These are phyloP conservation scores for Lablab purpureus DNA, from an alignment of 306 rosid species.

Conservation along the genomic window DNA sequence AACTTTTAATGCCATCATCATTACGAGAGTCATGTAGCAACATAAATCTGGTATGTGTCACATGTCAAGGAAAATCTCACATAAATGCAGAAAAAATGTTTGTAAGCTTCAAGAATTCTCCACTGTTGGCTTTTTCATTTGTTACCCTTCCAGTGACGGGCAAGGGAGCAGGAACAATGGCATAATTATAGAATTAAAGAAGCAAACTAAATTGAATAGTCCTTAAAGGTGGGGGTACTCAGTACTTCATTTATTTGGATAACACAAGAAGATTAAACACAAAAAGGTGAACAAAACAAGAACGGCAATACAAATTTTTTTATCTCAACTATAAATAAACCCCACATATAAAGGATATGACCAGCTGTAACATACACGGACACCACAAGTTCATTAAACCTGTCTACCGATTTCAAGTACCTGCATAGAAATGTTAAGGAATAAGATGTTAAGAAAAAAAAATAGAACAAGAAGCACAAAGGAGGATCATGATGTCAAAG, in stretches of 20 bases:
- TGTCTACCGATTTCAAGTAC: conserved; percentile 93
- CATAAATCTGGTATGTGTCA: conserved; percentile 87
- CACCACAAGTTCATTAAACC: conserved; percentile 90
- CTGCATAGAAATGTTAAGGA: conserved; percentile 59
- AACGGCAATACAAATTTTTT: not conserved
- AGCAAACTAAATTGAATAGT: not conserved
- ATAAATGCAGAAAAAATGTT: not conserved
- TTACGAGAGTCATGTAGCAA: conserved; percentile 95
- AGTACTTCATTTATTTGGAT: conserved; percentile 8
- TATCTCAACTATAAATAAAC: conserved; percentile 25
- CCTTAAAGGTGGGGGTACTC: conserved; percentile 30
- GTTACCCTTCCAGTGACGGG: conserved; percentile 11
- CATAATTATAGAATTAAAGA: conserved; percentile 13
- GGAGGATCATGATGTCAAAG: not conserved
- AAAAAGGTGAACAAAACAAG: not conserved
- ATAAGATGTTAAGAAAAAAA: conserved; percentile 26
- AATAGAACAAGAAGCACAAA: conserved; percentile 18
- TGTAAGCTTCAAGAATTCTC: conserved; percentile 29
- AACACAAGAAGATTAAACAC: conserved; percentile 24
- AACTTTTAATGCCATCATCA: conserved; percentile 98
- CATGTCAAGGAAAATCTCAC: conserved; percentile 66
- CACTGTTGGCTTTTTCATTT: conserved; percentile 16
- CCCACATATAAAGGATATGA: conserved; percentile 77
- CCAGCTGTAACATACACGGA: conserved; percentile 98
- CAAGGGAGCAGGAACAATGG: conserved; percentile 22